Evolutionary conservation across 129 eudicot species (phyloP).

Genomic region (Chrysanthemum seticuspe): DNA sequence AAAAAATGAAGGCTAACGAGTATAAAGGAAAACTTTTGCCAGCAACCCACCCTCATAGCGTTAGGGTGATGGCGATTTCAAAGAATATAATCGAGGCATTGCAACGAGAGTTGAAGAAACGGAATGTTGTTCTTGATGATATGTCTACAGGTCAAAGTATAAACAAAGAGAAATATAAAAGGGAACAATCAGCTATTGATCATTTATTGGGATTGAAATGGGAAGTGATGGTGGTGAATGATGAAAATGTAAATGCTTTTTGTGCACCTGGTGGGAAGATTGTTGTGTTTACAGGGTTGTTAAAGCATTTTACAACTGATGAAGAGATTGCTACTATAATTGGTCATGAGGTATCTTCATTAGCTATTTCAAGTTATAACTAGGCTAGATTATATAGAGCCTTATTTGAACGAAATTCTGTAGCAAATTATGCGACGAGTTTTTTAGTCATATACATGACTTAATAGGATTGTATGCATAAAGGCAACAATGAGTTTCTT

Average conservation of each 20-base stretch:
- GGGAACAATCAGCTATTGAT: conserved; percentile 23
- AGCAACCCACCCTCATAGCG: conserved; percentile 17
- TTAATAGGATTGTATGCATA: too few species aligned
- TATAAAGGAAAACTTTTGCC: conserved; percentile 59
- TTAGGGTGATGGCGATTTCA: conserved; percentile 51
- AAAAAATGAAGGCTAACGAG: conserved; percentile 24
- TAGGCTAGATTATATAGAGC: not conserved
- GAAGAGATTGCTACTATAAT: conserved; percentile 9
- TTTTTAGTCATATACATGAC: too few species aligned
- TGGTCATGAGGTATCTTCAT: conserved; percentile 8
- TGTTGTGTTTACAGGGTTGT: not conserved
- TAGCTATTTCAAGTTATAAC: not conserved
- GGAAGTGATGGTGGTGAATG: conserved; percentile 4
- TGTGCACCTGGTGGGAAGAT: not conserved
- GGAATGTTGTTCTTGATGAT: too few species aligned
- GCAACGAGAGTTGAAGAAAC: conserved; percentile 51
- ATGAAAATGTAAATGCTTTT: not conserved
- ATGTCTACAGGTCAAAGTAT: too few species aligned
- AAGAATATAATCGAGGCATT: conserved; percentile 51
- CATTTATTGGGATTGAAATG: not conserved
- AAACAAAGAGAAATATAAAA: conserved; percentile 35
- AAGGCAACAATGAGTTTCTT: too few species aligned
- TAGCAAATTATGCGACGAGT: too few species aligned
- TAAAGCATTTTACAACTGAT: not conserved
- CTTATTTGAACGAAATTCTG: too few species aligned